These are phyloP conservation scores for Kalmanozyma brasiliensis DNA, from an alignment of 1,284 basidiomycete genomes.

Conservation along the genomic window DNA sequence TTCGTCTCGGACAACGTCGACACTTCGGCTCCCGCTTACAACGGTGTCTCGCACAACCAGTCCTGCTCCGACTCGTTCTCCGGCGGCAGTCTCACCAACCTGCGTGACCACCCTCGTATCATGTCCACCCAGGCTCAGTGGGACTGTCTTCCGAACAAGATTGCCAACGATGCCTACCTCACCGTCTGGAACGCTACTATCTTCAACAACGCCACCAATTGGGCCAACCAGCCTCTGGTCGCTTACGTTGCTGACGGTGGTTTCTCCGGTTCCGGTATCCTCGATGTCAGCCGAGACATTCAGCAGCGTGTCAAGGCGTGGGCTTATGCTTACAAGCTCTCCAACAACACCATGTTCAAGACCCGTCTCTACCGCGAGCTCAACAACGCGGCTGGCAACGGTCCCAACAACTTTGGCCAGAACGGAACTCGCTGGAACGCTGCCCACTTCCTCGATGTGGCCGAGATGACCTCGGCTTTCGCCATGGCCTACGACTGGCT, in stretches of 20 bases:
- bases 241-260: slow-evolving; percentile 80
- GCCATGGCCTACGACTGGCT: slow-evolving; percentile 93
- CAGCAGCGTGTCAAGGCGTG: slow-evolving; percentile 93
- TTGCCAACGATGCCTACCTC: slow-evolving; percentile 85
- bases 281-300: slow-evolving; percentile 88
- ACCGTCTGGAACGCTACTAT: slow-evolving; percentile 89
- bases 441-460: slow-evolving; percentile 90
- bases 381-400: slow-evolving; percentile 67
- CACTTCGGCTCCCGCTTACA: slow-evolving; percentile 38
- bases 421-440: slow-evolving; percentile 80
- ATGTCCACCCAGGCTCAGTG: slow-evolving; percentile 93
- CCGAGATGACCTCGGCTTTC: slow-evolving; percentile 77
- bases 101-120: slow-evolving; percentile 85
- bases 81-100: slow-evolving; percentile 76
- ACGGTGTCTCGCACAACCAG: slow-evolving; percentile 26
- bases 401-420: slow-evolving; percentile 71
- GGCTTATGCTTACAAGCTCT: slow-evolving; percentile 88
- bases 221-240: slow-evolving; percentile 74
- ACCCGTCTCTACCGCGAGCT: slow-evolving; percentile 87
- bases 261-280: slow-evolving; percentile 79
- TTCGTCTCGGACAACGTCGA: slow-evolving; percentile 83
- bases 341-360: slow-evolving; percentile 88
- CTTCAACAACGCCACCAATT: slow-evolving; percentile 84
- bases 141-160: slow-evolving; percentile 81
- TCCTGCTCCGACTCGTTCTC: slow-evolving; percentile 57